Evolutionary conservation across 495 filamentous ascomycete species (phyloP).

Genomic region (Annulohypoxylon stygium): DNA sequence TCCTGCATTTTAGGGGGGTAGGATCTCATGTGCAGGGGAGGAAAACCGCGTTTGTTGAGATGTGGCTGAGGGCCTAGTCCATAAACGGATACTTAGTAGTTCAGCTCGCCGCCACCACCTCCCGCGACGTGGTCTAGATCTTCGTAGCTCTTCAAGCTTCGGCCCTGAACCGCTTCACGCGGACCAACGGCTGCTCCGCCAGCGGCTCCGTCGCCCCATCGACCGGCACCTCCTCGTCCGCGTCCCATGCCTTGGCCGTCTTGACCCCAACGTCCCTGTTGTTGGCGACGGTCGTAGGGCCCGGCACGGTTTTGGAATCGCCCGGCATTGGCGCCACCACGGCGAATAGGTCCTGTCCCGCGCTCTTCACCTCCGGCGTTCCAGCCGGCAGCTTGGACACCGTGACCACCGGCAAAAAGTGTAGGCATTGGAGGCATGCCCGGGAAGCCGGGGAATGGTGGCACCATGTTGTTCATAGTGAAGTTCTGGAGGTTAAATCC

Average conservation of each 20-base stretch:
- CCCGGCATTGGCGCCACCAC: conserved; percentile 57
- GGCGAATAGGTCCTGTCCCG: conserved; percentile 62
- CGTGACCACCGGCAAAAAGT: conserved; percentile 68
- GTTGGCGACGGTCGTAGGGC: conserved; percentile 65
- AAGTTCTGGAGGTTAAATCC: conserved; percentile 87
- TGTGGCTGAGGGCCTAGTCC: background rate
- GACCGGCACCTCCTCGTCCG: conserved; percentile 65
- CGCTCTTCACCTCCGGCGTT: conserved; percentile 59
- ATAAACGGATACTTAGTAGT: conserved; percentile 61
- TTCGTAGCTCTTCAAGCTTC: conserved; percentile 95
- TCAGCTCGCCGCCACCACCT: conserved; percentile 70
- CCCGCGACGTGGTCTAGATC: conserved; percentile 85
- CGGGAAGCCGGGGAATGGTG: conserved; percentile 62
- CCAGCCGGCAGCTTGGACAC: conserved; percentile 63
- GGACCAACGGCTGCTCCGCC: conserved; percentile 80
- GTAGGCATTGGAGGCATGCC: conserved; percentile 61
- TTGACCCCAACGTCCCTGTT: conserved; percentile 57
- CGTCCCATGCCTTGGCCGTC: conserved; percentile 55
- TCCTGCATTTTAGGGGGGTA: background rate
- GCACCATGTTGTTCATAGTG: conserved; percentile 67
- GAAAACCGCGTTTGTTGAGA: no score
- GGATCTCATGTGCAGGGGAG: no score
- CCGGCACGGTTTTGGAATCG: conserved; percentile 62
- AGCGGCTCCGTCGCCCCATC: conserved; percentile 73
- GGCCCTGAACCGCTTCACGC: conserved; percentile 86